These are phyloP conservation scores for Paracoccidioides brasiliensis DNA, from an alignment of 2,329 filamentous ascomycete species.

Conservation along the genomic window DNA sequence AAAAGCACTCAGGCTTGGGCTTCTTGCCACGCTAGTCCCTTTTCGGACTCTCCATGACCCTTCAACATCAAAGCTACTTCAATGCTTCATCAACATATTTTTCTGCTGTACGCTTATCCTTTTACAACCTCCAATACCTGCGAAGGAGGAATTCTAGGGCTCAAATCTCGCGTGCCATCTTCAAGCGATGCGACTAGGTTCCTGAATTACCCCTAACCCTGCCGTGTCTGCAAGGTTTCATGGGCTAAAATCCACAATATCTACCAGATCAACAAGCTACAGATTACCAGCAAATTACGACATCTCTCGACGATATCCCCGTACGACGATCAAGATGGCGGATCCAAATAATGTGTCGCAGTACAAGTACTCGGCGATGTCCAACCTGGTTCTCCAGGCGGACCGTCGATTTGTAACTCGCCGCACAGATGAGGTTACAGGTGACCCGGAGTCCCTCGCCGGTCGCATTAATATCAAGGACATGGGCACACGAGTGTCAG, in stretches of 20 bases:
- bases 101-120: not conserved
- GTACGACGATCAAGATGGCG: constrained; percentile 45
- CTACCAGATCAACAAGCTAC: not conserved
- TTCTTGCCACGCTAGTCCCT: not conserved
- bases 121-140: not conserved
- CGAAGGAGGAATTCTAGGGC: not conserved
- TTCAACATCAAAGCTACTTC: not conserved
- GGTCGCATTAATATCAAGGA: constrained; percentile 86
- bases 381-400: constrained; percentile 99
- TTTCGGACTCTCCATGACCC: not conserved
- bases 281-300: not conserved
- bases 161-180: not conserved
- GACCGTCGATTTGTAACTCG: constrained; percentile 91
- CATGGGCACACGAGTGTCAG: constrained; percentile 77
- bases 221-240: not conserved
- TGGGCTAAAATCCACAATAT: not conserved
- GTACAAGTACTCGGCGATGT: constrained; percentile 99
- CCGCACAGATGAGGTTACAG: constrained; percentile 85
- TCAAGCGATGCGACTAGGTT: not conserved
- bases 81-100: not conserved
- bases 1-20: not conserved
- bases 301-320: constrained; percentile 8
- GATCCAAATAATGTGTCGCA: constrained; percentile 70
- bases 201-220: not conserved
- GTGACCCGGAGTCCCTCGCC: constrained; percentile 92